phyloP scores from a whole-genome alignment of 2,329 filamentous ascomycete genomes.

The Xenoacremonium recifei region DNA sequence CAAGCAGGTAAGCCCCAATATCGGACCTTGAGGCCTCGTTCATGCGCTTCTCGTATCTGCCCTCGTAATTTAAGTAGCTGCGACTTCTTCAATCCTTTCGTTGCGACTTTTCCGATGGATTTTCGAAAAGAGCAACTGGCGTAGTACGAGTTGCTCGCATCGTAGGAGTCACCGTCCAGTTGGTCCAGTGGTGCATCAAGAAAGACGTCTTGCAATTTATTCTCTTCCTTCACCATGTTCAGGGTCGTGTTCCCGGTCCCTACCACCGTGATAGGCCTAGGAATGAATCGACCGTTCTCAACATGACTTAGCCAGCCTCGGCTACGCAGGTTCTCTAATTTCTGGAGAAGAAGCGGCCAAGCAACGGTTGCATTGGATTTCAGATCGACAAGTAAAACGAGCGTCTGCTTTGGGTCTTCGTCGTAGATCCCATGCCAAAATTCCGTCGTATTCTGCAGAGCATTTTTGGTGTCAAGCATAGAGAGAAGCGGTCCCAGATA shows the following conservation, averaged over 20 bases:
- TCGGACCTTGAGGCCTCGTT: slow-evolving; percentile 51
- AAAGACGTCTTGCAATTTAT: slow-evolving; percentile 53
- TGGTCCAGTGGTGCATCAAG: slow-evolving; percentile 62
- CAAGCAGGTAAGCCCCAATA: slow-evolving; percentile 62
- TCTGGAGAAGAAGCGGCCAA: slow-evolving; percentile 26
- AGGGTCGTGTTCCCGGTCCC: slow-evolving; percentile 53
- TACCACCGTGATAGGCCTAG: slow-evolving; percentile 65
- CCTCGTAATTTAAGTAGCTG: slow-evolving; percentile 43
- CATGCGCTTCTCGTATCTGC: slow-evolving; percentile 51
- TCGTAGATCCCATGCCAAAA: slow-evolving; percentile 55
- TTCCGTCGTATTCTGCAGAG: not conserved
- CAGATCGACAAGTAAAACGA: slow-evolving; percentile 67
- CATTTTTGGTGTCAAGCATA: slow-evolving; percentile 51
- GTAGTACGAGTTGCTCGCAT: slow-evolving; percentile 62
- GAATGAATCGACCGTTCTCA: slow-evolving; percentile 47
- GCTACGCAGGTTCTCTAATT: slow-evolving; percentile 56
- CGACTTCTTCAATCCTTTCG: slow-evolving; percentile 38
- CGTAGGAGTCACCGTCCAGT: slow-evolving; percentile 38
- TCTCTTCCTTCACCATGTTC: slow-evolving; percentile 16
- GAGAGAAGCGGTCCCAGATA: slow-evolving; percentile 64
- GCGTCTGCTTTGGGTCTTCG: slow-evolving; percentile 47
- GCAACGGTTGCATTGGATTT: slow-evolving; percentile 47
- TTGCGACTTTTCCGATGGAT: slow-evolving; percentile 52
- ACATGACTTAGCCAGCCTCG: slow-evolving; percentile 56
- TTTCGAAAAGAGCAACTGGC: slow-evolving; percentile 57